A percentile compares a stretch with the other conserved stretches of the same genome.
Evolutionary conservation across 768 basidiomycete species (phyloP).

Genomic region (Lactifluus hygrophoroides): DNA sequence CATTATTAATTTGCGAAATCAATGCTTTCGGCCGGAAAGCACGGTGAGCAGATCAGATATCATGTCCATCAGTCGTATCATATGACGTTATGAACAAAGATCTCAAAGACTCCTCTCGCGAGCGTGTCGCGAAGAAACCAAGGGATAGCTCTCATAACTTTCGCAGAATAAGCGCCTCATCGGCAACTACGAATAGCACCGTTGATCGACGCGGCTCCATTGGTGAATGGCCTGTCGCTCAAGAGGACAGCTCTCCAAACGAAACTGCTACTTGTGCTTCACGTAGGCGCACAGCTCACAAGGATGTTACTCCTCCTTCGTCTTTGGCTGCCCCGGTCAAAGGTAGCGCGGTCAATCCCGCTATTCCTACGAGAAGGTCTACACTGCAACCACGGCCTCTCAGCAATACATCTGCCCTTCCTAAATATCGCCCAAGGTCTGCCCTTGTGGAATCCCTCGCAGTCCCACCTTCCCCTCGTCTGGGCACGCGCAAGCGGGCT

Average conservation of each 20-base stretch:
- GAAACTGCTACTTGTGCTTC: constrained; percentile 21
- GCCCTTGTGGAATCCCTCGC: constrained; percentile 31
- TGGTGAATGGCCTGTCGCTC: constrained; percentile 12
- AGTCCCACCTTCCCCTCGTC: constrained; percentile 47
- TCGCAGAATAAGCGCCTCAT: constrained; percentile 30
- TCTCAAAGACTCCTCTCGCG: constrained; percentile 29
- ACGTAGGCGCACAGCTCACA: constrained; percentile 40
- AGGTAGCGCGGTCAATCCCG: constrained; percentile 5
- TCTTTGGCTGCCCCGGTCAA: constrained; percentile 41
- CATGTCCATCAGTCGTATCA: background rate
- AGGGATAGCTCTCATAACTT: constrained; percentile 40
- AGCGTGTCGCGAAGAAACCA: constrained; percentile 23
- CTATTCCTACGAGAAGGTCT: constrained; percentile 10
- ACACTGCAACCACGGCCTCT: constrained; percentile 18
- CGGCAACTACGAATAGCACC: background rate
- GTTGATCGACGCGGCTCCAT: constrained; percentile 6
- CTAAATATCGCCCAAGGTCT: constrained; percentile 20
- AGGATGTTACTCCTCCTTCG: constrained; percentile 30
- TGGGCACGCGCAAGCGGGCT: constrained; percentile 50
- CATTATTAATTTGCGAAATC: constrained; percentile 63
- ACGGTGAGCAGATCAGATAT: constrained; percentile 42
- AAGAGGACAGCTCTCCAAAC: constrained; percentile 15
- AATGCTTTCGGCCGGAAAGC: constrained; percentile 59
- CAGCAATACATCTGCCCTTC: constrained; percentile 14
- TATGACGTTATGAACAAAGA: constrained; percentile 56